Base-by-base conservation (phyloP, 1,284 basidiomycete genomes). In the Tylopilus orsonianus region DNA sequence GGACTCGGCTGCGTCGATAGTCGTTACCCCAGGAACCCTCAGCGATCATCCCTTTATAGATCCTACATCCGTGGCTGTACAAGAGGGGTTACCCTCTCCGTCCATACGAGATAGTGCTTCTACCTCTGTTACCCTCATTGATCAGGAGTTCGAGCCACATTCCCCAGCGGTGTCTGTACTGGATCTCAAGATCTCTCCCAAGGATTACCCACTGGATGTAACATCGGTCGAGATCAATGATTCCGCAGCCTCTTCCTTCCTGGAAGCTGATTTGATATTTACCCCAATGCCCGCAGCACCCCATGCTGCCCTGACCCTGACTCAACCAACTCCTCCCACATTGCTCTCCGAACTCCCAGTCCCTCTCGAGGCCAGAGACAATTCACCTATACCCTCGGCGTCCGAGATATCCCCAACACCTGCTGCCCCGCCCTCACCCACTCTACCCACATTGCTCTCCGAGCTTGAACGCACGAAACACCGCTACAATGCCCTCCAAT, bases 401-500 rank as follows among this genome's bases (percentile, higher is more conserved):
- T 39, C 30, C 26, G 26, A 26, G 8, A 27, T 33, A 27, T 24
- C 50, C 12, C 29, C 36, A 0, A 13, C 40, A 8, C 18, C 12
- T 0, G 19, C 48, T 0, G 23, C 5, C 6, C 7, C 20, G 19
- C 22, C 51, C 8, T 49, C 12, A 13, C 4, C 9, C 18, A 8
- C 29, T 22, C 18, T 30, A 42, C 52, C 23, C 8, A 33, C 37
- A 14, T 68, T 84, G 2, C 67, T 87, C 3, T 61, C 63, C 0
- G 71, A 75, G 4, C 71, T 88, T 1, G 54, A 55, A 0, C 55
- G 64, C 20, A 71, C 75, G 7, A 72, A 70, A 47, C 68, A 73
- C 32, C 80, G 86, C 5, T 89, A 88, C 57, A 79, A 85, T 42
- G 62, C 70, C 7, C 65, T 89, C 5, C 83, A 85, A 56, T 75